A percentile compares a stretch with the other conserved stretches of the same genome.
Evolutionary conservation across 2,329 filamentous ascomycete species (phyloP).

Genomic region (Trichophyton equinum): DNA sequence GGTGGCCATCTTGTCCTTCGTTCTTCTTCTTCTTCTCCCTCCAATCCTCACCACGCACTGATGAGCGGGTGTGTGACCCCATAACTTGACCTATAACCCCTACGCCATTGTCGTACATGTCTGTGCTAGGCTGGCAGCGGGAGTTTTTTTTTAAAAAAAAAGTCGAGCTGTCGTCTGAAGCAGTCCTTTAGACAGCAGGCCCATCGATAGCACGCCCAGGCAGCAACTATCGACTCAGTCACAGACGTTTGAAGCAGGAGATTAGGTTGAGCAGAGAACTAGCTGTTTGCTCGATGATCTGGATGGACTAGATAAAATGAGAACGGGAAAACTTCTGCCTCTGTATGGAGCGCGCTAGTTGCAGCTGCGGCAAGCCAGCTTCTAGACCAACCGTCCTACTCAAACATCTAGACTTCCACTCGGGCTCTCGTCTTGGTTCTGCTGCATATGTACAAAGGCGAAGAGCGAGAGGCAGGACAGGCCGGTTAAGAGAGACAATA

Average conservation of each 20-base stretch:
- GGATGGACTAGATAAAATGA: background rate
- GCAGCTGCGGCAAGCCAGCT: background rate
- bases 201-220: background rate
- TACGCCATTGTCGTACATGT: constrained; percentile 1
- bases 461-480: background rate
- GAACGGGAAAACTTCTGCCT: background rate
- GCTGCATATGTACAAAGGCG: background rate
- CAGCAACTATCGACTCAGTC: background rate
- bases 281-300: background rate
- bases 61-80: background rate
- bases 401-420: background rate
- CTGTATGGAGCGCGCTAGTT: background rate
- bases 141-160: no score
- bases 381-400: background rate
- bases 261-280: background rate
- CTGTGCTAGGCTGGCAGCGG: background rate
- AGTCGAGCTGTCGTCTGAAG: background rate
- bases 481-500: background rate
- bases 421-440: background rate
- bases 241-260: background rate
- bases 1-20: no score
- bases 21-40: no score
- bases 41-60: background rate
- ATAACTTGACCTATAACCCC: background rate
- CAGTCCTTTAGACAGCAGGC: background rate